These are phyloP conservation scores for Lenzites betulinus DNA, from an alignment of 768 basidiomycete genomes.

Conservation along the genomic window DNA sequence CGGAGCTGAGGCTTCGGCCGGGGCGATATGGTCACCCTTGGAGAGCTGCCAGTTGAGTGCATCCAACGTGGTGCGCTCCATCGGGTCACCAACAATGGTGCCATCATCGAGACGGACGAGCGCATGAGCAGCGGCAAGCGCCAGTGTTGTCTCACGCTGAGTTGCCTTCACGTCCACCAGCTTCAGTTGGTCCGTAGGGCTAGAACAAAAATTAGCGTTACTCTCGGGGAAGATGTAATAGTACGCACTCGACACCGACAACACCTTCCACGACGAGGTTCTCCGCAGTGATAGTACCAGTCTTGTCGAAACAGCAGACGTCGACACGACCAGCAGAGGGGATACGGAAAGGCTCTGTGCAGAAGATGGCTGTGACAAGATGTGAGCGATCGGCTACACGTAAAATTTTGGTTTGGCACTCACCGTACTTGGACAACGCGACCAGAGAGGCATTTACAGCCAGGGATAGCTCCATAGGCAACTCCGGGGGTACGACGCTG, in stretches of 20 bases:
- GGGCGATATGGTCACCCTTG: conserved; percentile 73
- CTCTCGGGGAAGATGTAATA: background rate
- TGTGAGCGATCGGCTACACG: background rate
- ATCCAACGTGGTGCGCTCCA: conserved; percentile 96
- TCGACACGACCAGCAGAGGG: conserved; percentile 95
- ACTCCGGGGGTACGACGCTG: conserved; percentile 94
- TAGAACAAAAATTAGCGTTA: conserved; percentile 30
- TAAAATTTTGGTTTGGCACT: too few relatives aligned
- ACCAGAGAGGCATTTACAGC: conserved; percentile 96
- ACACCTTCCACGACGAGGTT: conserved; percentile 94
- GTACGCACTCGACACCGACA: conserved; percentile 81
- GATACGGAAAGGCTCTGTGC: conserved; percentile 98
- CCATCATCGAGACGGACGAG: conserved; percentile 94
- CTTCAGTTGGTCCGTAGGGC: conserved; percentile 57
- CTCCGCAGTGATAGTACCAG: conserved; percentile 97
- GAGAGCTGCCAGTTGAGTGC: conserved; percentile 86
- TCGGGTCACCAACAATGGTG: conserved; percentile 93
- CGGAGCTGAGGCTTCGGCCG: conserved; percentile 50
- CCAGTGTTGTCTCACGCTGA: conserved; percentile 75
- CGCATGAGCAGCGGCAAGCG: conserved; percentile 94
- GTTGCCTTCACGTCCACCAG: conserved; percentile 81
- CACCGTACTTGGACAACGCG: conserved; percentile 89
- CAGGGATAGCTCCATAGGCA: conserved; percentile 96
- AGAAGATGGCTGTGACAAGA: conserved; percentile 84
- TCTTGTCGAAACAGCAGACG: conserved; percentile 99